Evolutionary conservation across 208 protist genomes (phyloP).

Genomic region (Naegleria lovaniensis): DNA sequence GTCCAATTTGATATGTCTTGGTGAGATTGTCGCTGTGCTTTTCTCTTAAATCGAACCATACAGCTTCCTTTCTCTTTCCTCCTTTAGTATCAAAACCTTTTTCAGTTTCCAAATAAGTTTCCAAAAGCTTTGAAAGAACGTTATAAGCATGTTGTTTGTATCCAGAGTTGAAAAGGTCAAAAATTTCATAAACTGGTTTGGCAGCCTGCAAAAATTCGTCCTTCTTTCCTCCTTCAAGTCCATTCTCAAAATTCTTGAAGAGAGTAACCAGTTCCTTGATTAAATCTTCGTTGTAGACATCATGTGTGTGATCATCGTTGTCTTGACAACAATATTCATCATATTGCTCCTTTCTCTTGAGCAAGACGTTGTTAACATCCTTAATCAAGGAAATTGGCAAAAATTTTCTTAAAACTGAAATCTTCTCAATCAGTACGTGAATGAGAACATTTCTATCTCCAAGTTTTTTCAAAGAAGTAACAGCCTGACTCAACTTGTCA

Average conservation of each 20-base stretch:
- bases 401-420: conserved; percentile 10
- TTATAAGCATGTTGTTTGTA: neutral
- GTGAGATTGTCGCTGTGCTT: neutral
- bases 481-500: neutral
- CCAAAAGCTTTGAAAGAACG: conserved; percentile 56
- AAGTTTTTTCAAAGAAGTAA: neutral
- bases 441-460: neutral
- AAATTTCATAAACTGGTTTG: neutral
- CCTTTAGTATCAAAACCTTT: conserved; percentile 51
- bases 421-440: neutral
- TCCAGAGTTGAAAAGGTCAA: neutral
- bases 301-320: neutral
- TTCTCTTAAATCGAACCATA: conserved; percentile 16
- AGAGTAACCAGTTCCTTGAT: neutral
- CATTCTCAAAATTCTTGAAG: neutral
- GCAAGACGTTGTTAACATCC: neutral
- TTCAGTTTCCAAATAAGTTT: conserved; percentile 65
- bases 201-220: neutral
- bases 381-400: neutral
- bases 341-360: neutral
- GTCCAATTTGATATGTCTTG: conserved; percentile 10
- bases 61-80: neutral
- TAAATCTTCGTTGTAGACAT: neutral
- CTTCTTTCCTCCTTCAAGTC: neutral
- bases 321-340: neutral